Base-by-base conservation (phyloP, 495 filamentous ascomycete species). In the Aspergillus avenaceus region DNA sequence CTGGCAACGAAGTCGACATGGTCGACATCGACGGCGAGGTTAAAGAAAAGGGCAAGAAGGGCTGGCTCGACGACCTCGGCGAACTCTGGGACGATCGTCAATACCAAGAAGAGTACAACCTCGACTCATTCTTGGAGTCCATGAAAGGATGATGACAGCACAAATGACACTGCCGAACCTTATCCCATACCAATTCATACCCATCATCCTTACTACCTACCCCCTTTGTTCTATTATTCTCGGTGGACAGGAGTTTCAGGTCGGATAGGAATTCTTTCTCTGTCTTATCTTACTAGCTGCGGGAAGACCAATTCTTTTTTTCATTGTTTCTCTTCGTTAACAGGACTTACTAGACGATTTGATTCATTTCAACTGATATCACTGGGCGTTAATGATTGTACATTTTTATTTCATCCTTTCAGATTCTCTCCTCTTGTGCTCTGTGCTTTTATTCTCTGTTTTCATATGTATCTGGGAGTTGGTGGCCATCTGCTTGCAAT, bases 41-140 rank as follows among this genome's bases (percentile, higher is more conserved):
- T 45, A 83, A 89, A 60, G 90, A 95, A 69, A 95, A 93, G 64
- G 91, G 93, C 50, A 96, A 95, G 79, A 96, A 93, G 76, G 91
- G 91, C 29, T 90, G 86, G 79, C 70, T 97, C 36, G 93, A 97
- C 63, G 95, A 96, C 58, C 64, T 98, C 36, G 91, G 90, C 50
- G 93, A 98, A 68, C 75, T 98, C 44, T 97, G 92, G 92, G 93
- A 98, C 63, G 91, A 96, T 59, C 80, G 77, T 47, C 91, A 93
- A 70, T 98, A 98, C 70, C 90, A 96, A 68, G 92, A 97, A 71
- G 91, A 93, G 68, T 98, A 95, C 62, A 87, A 96, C 64, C 69
- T 98, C 53, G 90, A 93, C 58, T 89, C 87, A 2, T 98, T 96
- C 74, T 74, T 97, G 70, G 86, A 84, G 55, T 89, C 77, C 38